A percentile compares a stretch with the other conserved stretches of the same genome.
Evolutionary conservation across 805 yeast genomes (phyloP).

Genomic region (Candida insectorum): DNA sequence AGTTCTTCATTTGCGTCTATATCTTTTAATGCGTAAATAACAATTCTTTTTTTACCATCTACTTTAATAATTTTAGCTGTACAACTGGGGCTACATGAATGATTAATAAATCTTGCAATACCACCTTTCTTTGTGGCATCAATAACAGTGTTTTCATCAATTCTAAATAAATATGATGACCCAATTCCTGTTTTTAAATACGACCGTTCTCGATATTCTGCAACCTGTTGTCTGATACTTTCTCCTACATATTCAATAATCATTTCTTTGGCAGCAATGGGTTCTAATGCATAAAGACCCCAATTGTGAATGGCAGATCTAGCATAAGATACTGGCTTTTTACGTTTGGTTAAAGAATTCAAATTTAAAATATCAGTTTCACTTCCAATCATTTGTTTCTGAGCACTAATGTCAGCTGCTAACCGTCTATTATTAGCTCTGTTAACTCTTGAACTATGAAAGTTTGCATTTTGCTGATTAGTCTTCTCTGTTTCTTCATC

Average conservation of each 20-base stretch:
- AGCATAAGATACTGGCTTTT: conserved; percentile 94
- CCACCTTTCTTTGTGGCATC: conserved; percentile 98
- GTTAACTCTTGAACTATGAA: conserved; percentile 79
- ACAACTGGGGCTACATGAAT: conserved; percentile 96
- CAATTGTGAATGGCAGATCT: conserved; percentile 96
- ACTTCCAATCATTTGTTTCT: conserved; percentile 70
- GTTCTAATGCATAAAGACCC: conserved; percentile 96
- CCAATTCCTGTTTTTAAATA: conserved; percentile 92
- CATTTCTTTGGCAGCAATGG: conserved; percentile 95
- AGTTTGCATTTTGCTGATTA: conserved; percentile 36
- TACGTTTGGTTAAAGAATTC: conserved; percentile 84
- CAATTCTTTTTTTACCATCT: conserved; percentile 90
- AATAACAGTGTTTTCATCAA: conserved; percentile 90
- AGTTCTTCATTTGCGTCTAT: conserved; percentile 86
- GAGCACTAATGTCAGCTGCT: conserved; percentile 85
- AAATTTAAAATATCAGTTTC: conserved; percentile 79
- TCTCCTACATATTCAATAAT: conserved; percentile 98
- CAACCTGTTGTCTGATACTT: conserved; percentile 86
- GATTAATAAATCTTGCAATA: conserved; percentile 94
- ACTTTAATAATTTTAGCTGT: conserved; percentile 95
- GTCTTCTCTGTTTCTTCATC: conserved; percentile 39
- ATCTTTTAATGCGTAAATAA: conserved; percentile 87
- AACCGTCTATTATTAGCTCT: conserved; percentile 84
- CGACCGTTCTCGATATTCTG: conserved; percentile 84
- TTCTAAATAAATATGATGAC: conserved; percentile 86